phyloP scores from a whole-genome alignment of 2,329 filamentous ascomycete genomes.

The Amauroascus verrucosus region DNA sequence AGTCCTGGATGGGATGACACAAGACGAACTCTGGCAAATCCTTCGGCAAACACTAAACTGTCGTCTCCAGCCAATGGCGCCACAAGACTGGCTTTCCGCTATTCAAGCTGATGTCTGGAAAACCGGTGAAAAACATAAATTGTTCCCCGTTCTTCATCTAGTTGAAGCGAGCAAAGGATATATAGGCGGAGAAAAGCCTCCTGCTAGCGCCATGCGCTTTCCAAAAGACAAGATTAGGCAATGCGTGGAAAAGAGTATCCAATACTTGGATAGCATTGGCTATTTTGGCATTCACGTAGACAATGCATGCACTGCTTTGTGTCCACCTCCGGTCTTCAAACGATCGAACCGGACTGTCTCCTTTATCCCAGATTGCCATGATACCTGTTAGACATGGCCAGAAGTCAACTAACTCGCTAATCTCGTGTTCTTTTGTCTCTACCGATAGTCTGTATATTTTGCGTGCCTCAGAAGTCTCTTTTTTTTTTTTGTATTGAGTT shows the following conservation, averaged over 20 bases:
- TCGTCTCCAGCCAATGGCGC: background rate
- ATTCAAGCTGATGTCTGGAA: background rate
- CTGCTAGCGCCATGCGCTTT: background rate
- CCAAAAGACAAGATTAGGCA: background rate
- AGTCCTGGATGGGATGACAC: background rate
- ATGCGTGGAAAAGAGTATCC: background rate
- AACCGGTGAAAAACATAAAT: background rate
- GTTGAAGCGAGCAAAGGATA: background rate
- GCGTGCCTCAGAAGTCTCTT: no score
- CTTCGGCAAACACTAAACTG: background rate
- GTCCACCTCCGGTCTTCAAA: background rate
- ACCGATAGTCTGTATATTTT: no score
- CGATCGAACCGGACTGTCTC: background rate
- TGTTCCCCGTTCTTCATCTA: background rate
- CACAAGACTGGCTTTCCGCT: background rate
- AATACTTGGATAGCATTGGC: background rate
- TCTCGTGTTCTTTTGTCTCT: background rate
- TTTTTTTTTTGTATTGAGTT: no score
- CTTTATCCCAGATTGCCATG: background rate
- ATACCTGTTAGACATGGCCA: background rate
- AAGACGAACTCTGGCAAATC: background rate
- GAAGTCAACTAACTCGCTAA: no score
- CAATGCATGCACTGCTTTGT: background rate
- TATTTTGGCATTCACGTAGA: background rate
- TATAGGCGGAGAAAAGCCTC: background rate